Evolutionary conservation across 164 flowering plant genomes (phyloP).

Genomic region (Protea cynaroides): DNA sequence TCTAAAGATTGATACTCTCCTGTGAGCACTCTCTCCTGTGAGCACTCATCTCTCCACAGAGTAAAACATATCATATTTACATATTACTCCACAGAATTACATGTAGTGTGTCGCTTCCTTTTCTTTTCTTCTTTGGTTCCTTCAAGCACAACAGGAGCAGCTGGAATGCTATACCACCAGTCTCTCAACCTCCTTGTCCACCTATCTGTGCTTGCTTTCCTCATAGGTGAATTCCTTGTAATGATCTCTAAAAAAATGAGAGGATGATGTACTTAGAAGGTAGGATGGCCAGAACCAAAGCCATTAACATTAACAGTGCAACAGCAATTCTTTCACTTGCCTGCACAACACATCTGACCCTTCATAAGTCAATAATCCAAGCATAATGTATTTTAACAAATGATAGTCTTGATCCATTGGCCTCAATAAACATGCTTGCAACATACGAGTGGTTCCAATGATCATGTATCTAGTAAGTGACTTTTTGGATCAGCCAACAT

Average conservation of each 20-base stretch:
- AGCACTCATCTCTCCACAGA: too few species aligned
- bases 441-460: too few species aligned
- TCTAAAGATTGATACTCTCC: too few species aligned
- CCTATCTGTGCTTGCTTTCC: constrained; percentile 70
- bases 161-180: constrained; percentile 99
- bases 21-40: too few species aligned
- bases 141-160: constrained; percentile 85
- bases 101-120: constrained; percentile 33
- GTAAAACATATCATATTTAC: too few species aligned
- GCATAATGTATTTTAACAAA: too few species aligned
- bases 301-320: constrained; percentile 36
- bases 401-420: too few species aligned
- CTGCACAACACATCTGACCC: constrained; percentile 27
- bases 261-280: constrained; percentile 51
- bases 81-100: background rate
- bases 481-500: too few species aligned
- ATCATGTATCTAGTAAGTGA: too few species aligned
- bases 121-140: constrained; percentile 59
- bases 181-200: constrained; percentile 76
- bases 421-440: too few species aligned
- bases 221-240: constrained; percentile 68
- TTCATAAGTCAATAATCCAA: background rate
- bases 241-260: constrained; percentile 51
- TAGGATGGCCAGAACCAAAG: constrained; percentile 48
- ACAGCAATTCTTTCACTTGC: constrained; percentile 65